Base-by-base conservation (phyloP, 148 eudicot species). In the Arctostaphylos glauca region DNA sequence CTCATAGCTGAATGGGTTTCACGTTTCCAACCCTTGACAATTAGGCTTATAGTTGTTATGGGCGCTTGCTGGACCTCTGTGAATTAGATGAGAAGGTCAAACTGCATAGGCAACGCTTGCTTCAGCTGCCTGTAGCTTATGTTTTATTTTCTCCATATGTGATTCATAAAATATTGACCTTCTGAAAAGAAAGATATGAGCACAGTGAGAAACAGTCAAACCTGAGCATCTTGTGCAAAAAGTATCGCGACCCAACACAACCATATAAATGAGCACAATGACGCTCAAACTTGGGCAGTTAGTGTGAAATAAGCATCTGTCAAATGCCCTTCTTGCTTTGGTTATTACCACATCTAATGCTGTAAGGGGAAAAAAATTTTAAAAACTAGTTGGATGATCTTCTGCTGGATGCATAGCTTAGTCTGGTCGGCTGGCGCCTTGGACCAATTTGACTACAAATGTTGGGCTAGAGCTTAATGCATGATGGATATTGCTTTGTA, bases 401-500 rank as follows among this genome's bases (percentile, higher is more conserved):
- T 64, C 31, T 23, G 70, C 14, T 13, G 44, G 71, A 9, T 5
- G 18, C 16, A 0, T 12, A 66, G 18, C 16, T 66, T 16, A 25
- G 44, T 66, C 44, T 31, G 6, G 71, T 31, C 12, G 43, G 71
- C 71, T 12, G 16, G 44, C 16, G 16, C 44, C 71, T 12, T 21
- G 44, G 71, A 14, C 43, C 38, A 25, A 66, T 23, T 25, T 66
- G 71, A 31, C 43, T 8, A 4, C 16, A 2, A 25, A 66, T n/a
- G n/a, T 59, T 6, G n/a, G 66, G 66, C 74, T 68, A 68, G 74
- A 66, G 46, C 47, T 68, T 68, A 68, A 68, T 68, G 46, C 18
- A 68, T 5, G 74, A 68, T 68, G 74, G 44, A 41, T 72, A 8
- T 19, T 64, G 48, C 46, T 68, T 68, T 68, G 46, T 41, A 14